Base-by-base conservation (phyloP, 148 eudicot genomes). In the Amaranthus cruentus region DNA sequence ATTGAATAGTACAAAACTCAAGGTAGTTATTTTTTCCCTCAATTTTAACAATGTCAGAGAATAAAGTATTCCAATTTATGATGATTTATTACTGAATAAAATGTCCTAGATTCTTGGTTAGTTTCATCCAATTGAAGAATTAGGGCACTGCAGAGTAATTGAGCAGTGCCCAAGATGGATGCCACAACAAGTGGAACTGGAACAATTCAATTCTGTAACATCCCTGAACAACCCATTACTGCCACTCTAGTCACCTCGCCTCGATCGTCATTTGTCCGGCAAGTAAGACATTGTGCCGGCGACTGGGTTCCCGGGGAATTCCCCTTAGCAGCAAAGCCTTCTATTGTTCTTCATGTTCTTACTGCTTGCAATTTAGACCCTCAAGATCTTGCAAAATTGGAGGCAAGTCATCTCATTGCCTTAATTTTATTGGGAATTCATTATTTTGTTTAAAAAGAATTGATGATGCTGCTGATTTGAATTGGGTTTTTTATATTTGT, bases 391-490 rank as follows among this genome's bases (percentile, higher is more conserved):
- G 98, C 97, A 0, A 87, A 85, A 53, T 81, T 94, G 73, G 98
- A 94, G 98, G 98, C 91, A 89, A 89, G 98, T 81, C 55, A 46
- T 51, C 69, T 65, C 58, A 15, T 71, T 62, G 42, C 66, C 63
- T 69, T 57, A 42, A 9, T 11, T 13, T 21, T 69, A 28, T 66
- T 6, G 6, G 5, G 5, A 28, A 48, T 14, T 46, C 0, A 9
- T 43, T 12, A 13, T 54, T 5, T 73, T 54, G 3, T 48, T 52
- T 60, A 66, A 6, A 3, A 81, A 74, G 89, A 87, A 87, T 87
- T 89, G 91, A 87, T 93, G 87, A 74, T 89, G 84, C 95, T 83
- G 88, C 95, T 93, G 90, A 88, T 85, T 70, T 86, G 87, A 77
- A 77, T 73, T 79, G 58, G 43, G 73, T 54, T 53, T 71, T 52